Percentiles rank a stretch among this genome's conserved stretches.
Evolutionary conservation across 176 grass and related monocot genomes (phyloP).

Genomic region (Pontederia paniculata): DNA sequence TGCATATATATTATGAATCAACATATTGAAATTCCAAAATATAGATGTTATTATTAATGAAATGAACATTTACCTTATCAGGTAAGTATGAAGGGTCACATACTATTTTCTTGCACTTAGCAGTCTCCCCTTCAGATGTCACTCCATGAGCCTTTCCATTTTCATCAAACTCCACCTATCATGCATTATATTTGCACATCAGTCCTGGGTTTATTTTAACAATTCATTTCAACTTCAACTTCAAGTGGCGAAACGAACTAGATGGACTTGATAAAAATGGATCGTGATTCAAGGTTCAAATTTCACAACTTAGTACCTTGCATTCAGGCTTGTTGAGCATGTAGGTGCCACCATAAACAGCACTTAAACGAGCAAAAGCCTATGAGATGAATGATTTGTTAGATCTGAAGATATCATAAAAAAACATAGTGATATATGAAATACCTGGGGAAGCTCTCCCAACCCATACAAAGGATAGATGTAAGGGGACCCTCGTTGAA

Average conservation of each 20-base stretch:
- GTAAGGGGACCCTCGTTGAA: conserved; percentile 83
- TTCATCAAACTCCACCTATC: conserved; percentile 75
- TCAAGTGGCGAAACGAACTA: no score
- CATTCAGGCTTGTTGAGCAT: conserved; percentile 97
- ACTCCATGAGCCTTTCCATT: conserved; percentile 69
- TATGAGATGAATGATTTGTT: conserved; percentile 3
- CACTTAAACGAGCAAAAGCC: conserved; percentile 91
- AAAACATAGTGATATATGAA: neutral
- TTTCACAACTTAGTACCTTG: conserved; percentile 49
- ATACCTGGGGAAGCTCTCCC: conserved; percentile 89
- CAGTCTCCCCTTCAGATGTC: conserved; percentile 80
- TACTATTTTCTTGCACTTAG: conserved; percentile 85
- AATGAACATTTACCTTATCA: conserved; percentile 46
- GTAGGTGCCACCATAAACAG: conserved; percentile 95
- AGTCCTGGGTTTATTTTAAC: neutral
- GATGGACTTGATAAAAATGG: no score
- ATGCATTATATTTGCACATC: neutral
- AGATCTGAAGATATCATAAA: neutral
- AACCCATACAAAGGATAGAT: conserved; percentile 95
- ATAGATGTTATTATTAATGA: no score
- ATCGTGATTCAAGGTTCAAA: neutral
- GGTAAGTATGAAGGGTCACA: conserved; percentile 85
- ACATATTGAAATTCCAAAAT: no score
- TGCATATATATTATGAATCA: no score
- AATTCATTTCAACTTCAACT: no score